Evolutionary conservation across 176 grass and related monocot genomes (phyloP), one percentile per base, ranked within the genome.

Genomic region (Secale cereale): DNA sequence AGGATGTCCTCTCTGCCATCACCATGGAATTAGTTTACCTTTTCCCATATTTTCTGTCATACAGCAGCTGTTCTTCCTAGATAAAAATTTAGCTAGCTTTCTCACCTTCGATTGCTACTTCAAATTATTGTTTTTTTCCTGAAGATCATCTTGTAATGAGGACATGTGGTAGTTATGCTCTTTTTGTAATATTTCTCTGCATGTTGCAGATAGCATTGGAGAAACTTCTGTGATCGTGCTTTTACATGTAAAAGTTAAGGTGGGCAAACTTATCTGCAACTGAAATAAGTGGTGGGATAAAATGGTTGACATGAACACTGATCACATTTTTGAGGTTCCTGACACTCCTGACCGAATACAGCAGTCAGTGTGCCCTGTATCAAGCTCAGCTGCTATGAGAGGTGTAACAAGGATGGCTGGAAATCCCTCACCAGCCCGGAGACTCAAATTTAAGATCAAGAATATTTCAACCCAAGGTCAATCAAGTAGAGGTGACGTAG

Each of bases 331-430:
- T 82, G 94, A 86, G 86, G 94, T 93, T 65, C 91, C 91, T 54
- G 94, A 93, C 81, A 97, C 88, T 74, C 94, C 91, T 36, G 91
- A 91, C 66, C 67, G n/a, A 81, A 80, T 93, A 75, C 39, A 89
- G 16, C 87, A 78, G 77, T 76, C 78, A 63, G 70, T 32, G 32
- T 68, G 25, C 80, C 71, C 20, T 84, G 82, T 68, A 67, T 79
- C 86, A 25, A 59, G 59, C 68, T 83, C 80, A 45, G 59, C 46
- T 82, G 40, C 72, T 56, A 77, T 56, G 82, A 86, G 65, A 85
- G 81, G 35, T 14, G 33, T 74, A 72, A 23, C 62, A 84, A 63
- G 68, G 35, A 70, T 40, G 56, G 46, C 74, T 74, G 19, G 16
- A 30, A 63, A 86, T 84, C 85, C 63, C 62, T 54, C 30, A 35